These are phyloP conservation scores for Imleria badia DNA, from an alignment of 768 basidiomycete genomes.

Conservation along the genomic window DNA sequence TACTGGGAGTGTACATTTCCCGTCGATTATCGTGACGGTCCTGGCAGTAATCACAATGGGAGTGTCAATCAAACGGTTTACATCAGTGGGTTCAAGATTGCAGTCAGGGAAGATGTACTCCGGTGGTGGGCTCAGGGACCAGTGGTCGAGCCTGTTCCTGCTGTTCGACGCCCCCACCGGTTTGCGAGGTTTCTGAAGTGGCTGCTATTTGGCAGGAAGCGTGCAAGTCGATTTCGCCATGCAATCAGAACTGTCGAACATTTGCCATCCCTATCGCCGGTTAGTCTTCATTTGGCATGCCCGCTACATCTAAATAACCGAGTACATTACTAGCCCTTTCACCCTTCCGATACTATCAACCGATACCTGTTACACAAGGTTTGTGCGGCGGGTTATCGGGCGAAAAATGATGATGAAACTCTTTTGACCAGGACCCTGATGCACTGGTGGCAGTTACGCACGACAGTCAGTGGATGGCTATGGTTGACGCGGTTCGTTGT, in stretches of 20 bases:
- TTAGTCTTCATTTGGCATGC: too few species aligned
- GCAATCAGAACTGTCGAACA: too few species aligned
- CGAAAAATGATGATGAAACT: neutral
- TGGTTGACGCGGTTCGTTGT: neutral
- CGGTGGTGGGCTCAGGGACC: neutral
- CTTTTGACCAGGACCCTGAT: neutral
- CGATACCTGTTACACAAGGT: neutral
- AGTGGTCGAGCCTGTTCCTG: too few species aligned
- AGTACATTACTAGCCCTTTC: too few species aligned
- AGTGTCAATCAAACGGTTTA: neutral
- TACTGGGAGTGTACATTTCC: neutral
- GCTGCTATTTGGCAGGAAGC: too few species aligned
- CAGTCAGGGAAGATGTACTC: neutral
- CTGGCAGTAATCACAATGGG: neutral
- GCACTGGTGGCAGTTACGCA: neutral
- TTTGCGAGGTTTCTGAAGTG: too few species aligned
- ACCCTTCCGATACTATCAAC: too few species aligned
- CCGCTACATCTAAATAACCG: too few species aligned
- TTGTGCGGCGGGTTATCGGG: neutral
- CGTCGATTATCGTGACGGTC: neutral
- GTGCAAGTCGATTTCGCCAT: too few species aligned
- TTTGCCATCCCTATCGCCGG: too few species aligned
- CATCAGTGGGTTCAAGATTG: neutral
- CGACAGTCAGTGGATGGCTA: neutral
- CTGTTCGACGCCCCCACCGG: too few species aligned